Base-by-base conservation (phyloP, 257 asterid species). In the Linderniella brevidens region DNA sequence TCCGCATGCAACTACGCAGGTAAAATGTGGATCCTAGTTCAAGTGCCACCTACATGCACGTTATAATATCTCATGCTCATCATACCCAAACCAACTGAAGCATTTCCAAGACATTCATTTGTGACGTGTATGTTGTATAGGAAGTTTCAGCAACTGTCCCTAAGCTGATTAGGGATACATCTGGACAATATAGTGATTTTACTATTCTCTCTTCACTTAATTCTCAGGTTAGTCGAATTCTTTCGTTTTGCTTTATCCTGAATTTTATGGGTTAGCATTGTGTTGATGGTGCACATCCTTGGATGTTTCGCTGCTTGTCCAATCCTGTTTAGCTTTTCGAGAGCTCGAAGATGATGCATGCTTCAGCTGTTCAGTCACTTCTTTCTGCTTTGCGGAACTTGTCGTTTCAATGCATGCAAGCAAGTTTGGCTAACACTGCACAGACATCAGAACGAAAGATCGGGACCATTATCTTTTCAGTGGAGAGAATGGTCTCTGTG, bases 1-100 rank as follows among this genome's bases (percentile, higher is more conserved):
- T 60, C 94, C 94, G 19, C 95, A 84, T 74, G 98, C 98, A 52
- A 67, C 95, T 55, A 78, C 95, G 19, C 98, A 80, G 94, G 98
- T 84, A 63, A 52, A 36, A 17, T 51, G 41, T 37, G 55, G 57
- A 42, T 37, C 32, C 51, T 17, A 17, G 51, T 17, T 46, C 14
- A 8, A 25, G 32, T 25, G 32, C 32, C 3, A 25, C 32, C 32
- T 25, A 25, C 32, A 25, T 25, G 32, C 32, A 25, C 3, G 4
- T 25, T 25, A 25, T 25, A 6, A 25, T 25, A 6, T 25, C 32
- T 25, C 32, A 25, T 25, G 32, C 32, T 25, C 32, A 25, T 25
- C 32, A n/a, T n/a, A n/a, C 6, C 32, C 32, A 25, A 25, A 25
- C 32, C 32, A 25, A 25, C 32, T 25, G 32, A 25, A 25, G 32